These are phyloP conservation scores for Pseudogymnoascus sp. DNA, from an alignment of 2,329 filamentous ascomycete genomes.

Conservation along the genomic window DNA sequence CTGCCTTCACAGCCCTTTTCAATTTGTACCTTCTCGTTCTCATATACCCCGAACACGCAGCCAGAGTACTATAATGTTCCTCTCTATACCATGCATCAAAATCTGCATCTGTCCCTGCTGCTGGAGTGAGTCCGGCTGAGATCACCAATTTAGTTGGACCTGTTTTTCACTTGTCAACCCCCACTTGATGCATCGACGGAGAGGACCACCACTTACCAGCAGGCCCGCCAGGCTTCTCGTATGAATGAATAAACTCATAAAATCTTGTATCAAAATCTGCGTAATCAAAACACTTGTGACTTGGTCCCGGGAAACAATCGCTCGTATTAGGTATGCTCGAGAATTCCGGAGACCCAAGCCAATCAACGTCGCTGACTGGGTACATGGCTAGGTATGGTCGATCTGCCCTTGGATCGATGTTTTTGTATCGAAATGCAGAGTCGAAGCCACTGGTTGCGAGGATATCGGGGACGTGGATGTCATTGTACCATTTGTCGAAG, in stretches of 20 bases:
- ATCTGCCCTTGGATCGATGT: conserved; percentile 3
- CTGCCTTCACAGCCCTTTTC: background rate
- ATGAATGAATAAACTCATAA: conserved; percentile 14
- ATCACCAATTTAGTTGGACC: conserved; percentile 14
- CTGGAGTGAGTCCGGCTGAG: conserved; percentile 12
- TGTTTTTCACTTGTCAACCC: conserved; percentile 1
- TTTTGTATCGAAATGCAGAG: conserved; percentile 12
- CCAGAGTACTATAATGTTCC: conserved; percentile 12
- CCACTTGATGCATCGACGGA: too few relatives aligned
- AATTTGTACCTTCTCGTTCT: conserved; percentile 15
- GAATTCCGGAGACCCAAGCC: conserved; percentile 9
- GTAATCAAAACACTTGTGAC: conserved; percentile 11
- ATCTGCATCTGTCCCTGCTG: conserved; percentile 13
- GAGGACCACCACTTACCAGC: too few relatives aligned
- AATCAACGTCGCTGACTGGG: conserved; percentile 7
- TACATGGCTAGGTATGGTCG: conserved; percentile 14
- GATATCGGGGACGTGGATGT: conserved; percentile 15
- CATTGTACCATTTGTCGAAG: conserved; percentile 14
- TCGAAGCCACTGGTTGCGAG: conserved; percentile 10
- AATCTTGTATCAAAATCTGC: conserved; percentile 14
- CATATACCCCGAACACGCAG: conserved; percentile 14
- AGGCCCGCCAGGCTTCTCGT: background rate
- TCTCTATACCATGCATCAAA: conserved; percentile 16
- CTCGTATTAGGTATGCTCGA: conserved; percentile 4
- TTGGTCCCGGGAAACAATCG: conserved; percentile 7